Base-by-base conservation (phyloP, 2,329 filamentous ascomycete genomes). In the Akanthomyces lecanii region DNA sequence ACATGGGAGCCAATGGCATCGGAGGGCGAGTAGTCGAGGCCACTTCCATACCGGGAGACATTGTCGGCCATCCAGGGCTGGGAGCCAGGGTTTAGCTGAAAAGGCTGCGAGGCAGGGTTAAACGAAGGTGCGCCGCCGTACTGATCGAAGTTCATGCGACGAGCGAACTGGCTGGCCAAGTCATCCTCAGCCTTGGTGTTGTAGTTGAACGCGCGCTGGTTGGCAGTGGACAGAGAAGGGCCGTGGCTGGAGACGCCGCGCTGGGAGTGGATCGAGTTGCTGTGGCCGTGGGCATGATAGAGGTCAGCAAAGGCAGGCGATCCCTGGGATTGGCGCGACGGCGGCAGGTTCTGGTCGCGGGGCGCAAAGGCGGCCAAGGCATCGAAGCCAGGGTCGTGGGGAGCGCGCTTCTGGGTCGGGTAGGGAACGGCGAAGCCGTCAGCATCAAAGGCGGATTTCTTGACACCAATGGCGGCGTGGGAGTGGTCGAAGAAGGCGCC, bases 281-380 rank as follows among this genome's bases (percentile, higher is more conserved):
- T 76, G 61, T 77, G 73, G 5, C 76, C 77, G 66, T 81, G 79
- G 48, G 64, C 66, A 38, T 69, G 71, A 40, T 72, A 72, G 36
- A 73, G 66, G 6, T 76, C 74, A 40, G 68, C 66, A 59, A 71
- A 77, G 16, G 70, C 69, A n/a, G 72, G 74, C 38, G 76, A 80
- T n/a, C 74, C 72, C 51, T 83, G 79, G 5, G 80, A 77, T 62
- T 84, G 81, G 54, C 82, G 79, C 42, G 85, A 85, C 2, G 84
- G 79, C 51, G 85, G 83, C 53, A 84, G 74, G 71, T 79, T 85
- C 48, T 77, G 74, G 63, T 85, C 85, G 64, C 83, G 78, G n/a
- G 76, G 71, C 21, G 66, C 61, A 63, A 69, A 75, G 33, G 61
- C 63, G n/a, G 66, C 64, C 38, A 73, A 69, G 23, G 70, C 52